Conservation (phyloP, 352 stramenopile genomes). For the Phytophthora vignae region DNA sequence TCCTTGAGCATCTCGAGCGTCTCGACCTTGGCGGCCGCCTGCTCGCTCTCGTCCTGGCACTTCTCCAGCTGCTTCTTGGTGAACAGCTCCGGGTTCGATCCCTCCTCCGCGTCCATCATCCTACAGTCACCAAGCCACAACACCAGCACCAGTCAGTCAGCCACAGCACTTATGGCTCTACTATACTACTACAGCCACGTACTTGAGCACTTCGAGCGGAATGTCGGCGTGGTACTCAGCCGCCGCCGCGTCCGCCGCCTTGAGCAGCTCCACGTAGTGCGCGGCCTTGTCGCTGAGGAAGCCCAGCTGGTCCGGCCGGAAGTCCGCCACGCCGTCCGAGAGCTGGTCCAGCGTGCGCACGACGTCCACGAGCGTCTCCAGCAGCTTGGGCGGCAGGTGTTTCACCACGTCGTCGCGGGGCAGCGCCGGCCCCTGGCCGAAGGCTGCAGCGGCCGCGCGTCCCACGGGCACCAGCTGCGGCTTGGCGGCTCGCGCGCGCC, state of each 20-base stretch:
- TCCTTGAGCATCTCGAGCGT: constrained; percentile 63
- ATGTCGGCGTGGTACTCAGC: constrained; percentile 66
- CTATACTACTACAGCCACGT: too few species aligned
- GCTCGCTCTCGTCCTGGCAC: constrained; percentile 64
- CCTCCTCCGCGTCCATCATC: constrained; percentile 60
- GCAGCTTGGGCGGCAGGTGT: constrained; percentile 61
- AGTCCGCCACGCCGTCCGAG: constrained; percentile 63
- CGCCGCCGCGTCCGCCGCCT: constrained; percentile 51
- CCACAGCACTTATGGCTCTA: too few species aligned
- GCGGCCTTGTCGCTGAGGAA: constrained; percentile 68
- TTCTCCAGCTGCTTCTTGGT: constrained; percentile 72
- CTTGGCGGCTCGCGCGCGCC: constrained; percentile 39
- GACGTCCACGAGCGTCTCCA: constrained; percentile 67
- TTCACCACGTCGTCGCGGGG: constrained; percentile 67
- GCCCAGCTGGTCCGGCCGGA: constrained; percentile 64
- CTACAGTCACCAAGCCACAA: constrained; percentile 15
- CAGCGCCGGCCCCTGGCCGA: constrained; percentile 35
- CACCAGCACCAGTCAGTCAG: too few species aligned
- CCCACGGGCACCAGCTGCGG: constrained; percentile 67
- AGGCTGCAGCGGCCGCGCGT: constrained; percentile 19
- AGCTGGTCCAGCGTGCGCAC: constrained; percentile 76
- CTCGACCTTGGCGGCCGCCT: constrained; percentile 53
- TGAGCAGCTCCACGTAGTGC: constrained; percentile 69
- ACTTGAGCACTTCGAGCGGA: constrained; percentile 59
- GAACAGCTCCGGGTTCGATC: constrained; percentile 74